Evolutionary conservation across 148 eudicot genomes (phyloP), one percentile per base, ranked within the genome.

Genomic region (Chenopodium formosanum): DNA sequence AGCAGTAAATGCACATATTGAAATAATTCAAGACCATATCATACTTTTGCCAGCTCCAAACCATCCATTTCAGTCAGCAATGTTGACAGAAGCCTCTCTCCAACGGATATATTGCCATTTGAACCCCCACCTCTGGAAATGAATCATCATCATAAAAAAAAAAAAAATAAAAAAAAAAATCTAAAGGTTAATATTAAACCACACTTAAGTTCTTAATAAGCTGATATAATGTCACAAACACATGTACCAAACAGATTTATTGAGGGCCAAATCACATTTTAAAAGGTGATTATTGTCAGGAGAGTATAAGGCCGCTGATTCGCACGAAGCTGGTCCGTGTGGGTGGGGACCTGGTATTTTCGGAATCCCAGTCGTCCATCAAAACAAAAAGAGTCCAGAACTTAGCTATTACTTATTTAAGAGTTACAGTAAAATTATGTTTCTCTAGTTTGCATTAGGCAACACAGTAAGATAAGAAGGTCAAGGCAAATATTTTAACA

Each of bases 31-130:
- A 62, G 81, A 84, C 62, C 52, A 25, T 50, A 23, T 64, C 91
- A 77, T 82, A 96, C 99, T 80, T 96, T 89, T 75, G 95, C 92
- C 84, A 88, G 89, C 84, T 94, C 99, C 85, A 96, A 83, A 74
- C 99, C 99, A 88, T 92, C 97, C 98, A 96, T 96, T 89, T 96
- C 99, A 48, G 99, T 94, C 68, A 96, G 90, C 88, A 96, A 73
- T 46, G 99, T 96, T 66, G 99, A 91, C 81, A 96, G 78, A 87
- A 96, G 97, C 76, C 98, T 90, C 87, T 96, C 99, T 67, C 98
- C 97, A 78, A 91, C 94, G 53, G 89, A 86, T 20, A 75, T 77
- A 78, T 90, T 94, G 75, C 92, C 88, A 76, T 88, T 91, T 87
- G 95, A 89, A 84, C 85, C 86, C 75, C 91, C 97, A 79, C 94